A percentile compares a stretch with the other conserved stretches of the same genome.
Conservation (phyloP, 2,329 filamentous ascomycete species). For the Arthrobotrys pseudoclavata region DNA sequence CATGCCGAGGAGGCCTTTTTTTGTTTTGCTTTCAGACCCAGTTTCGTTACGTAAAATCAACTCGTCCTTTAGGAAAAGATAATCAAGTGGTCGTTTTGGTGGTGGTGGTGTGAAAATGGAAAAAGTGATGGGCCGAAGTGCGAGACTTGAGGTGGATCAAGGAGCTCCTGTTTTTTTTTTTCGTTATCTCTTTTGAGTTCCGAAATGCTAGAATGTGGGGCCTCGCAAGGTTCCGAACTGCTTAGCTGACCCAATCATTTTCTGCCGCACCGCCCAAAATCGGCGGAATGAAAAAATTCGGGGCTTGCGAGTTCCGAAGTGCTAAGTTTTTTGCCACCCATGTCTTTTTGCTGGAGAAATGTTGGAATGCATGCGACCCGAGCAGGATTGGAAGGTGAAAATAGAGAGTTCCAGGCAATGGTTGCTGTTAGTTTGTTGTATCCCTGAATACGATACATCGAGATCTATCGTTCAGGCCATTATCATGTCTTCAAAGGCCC, state of each 20-base stretch:
- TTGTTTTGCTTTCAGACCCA: not conserved
- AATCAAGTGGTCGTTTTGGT: not conserved
- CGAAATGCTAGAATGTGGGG: slow-evolving; percentile 50
- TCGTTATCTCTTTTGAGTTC: slow-evolving; percentile 44
- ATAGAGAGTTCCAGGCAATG: not conserved
- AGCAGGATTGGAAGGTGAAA: slow-evolving; percentile 11
- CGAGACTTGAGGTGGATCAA: slow-evolving; percentile 1
- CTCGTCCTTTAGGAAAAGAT: not conserved
- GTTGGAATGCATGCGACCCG: not conserved
- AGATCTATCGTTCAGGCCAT: slow-evolving; percentile 5
- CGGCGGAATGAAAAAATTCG: slow-evolving; percentile 11
- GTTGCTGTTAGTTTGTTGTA: not conserved
- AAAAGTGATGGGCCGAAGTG: not conserved
- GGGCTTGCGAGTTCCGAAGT: slow-evolving; percentile 51
- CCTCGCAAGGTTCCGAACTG: slow-evolving; percentile 55
- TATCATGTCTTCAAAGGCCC: not conserved
- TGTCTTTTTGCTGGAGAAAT: not conserved
- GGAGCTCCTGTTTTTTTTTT: slow-evolving; percentile 35
- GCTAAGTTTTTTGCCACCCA: slow-evolving; percentile 35
- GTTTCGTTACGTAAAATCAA: slow-evolving; percentile 36
- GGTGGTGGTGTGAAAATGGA: not conserved
- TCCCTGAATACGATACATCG: not conserved
- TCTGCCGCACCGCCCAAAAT: slow-evolving; percentile 20
- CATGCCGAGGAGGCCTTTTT: not conserved
- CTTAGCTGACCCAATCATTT: slow-evolving; percentile 41